Evolutionary conservation across 345 rosid species (phyloP).

Genomic region (Carallia pectinifolia): DNA sequence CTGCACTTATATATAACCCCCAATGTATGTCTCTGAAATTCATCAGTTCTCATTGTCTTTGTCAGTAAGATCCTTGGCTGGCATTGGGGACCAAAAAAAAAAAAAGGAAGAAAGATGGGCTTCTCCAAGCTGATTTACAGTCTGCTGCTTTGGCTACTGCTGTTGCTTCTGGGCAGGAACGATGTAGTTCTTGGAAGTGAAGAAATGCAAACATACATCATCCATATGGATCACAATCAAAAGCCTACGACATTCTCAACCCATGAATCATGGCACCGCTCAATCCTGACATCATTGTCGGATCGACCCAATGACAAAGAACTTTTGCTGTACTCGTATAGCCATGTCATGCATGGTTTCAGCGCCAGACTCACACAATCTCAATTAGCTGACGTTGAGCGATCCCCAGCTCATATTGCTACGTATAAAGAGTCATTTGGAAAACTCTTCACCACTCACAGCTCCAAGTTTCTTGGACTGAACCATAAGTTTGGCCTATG

Average conservation of each 20-base stretch:
- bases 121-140: too few species aligned
- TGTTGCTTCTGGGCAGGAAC: conserved; percentile 5
- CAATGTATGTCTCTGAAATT: too few species aligned
- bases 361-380: conserved; percentile 46
- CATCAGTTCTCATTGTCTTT: too few species aligned
- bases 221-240: conserved; percentile 39
- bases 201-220: conserved; percentile 32
- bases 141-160: neutral
- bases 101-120: too few species aligned
- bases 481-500: conserved; percentile 2
- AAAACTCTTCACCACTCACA: conserved; percentile 40
- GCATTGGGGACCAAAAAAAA: too few species aligned
- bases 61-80: too few species aligned
- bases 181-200: conserved; percentile 6
- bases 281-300: conserved; percentile 17
- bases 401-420: conserved; percentile 38
- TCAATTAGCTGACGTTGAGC: conserved; percentile 38
- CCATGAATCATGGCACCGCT: conserved; percentile 34
- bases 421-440: conserved; percentile 36
- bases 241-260: conserved; percentile 35
- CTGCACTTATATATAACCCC: too few species aligned
- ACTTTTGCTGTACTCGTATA: conserved; percentile 37
- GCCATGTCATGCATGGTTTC: conserved; percentile 45
- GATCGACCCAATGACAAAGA: conserved; percentile 8
- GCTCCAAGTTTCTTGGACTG: conserved; percentile 42